Evolutionary conservation across 306 rosid genomes (phyloP), one percentile per base, ranked within the genome.

Genomic region (Pyrus bretschneideri): DNA sequence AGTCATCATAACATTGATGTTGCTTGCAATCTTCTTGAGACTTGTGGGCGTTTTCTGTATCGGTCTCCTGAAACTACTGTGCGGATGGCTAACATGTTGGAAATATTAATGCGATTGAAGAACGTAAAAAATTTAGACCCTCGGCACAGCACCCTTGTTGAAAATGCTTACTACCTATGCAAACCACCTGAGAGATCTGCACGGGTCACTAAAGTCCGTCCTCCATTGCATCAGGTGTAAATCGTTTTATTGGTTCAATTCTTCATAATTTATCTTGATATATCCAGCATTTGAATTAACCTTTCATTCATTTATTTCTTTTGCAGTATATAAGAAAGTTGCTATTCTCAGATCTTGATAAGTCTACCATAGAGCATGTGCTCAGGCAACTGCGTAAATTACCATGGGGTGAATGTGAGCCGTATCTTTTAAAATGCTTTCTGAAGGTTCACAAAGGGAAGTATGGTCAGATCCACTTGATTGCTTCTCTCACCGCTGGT

Each of bases 141-240:
- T n/a, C 89, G 98, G 69, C 99, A 96, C 73, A 96, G 97, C 84
- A 92, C 98, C 74, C 93, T 89, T 78, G 99, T 96, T 80, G 99
- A 96, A 84, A 96, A 96, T 87, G 99, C 99, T 27, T 96, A 96
- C 87, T 96, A 96, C 87, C 91, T 96, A 61, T 96, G 99, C 86
- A 96, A 96, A 78, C 99, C 99, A 64, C 99, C 99, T 7, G 99
- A 96, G 83, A 89, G 97, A 84, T 96, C 99, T 52, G 98, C 99
- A 67, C 88, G 98, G 65, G 90, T 92, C 21, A 78, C 97, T 42
- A 96, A 96, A 96, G 93, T 92, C 49, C 97, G 99, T 63, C 99
- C 99, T 67, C 99, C 99, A 17, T 81, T 96, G 90, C 91, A 96
- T 91, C 99, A 96, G 98, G 99, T 96, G 68, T 44, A 61, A 57